These are phyloP conservation scores for Grosmannia clavigera DNA, from an alignment of 2,329 filamentous ascomycete genomes.

Conservation along the genomic window DNA sequence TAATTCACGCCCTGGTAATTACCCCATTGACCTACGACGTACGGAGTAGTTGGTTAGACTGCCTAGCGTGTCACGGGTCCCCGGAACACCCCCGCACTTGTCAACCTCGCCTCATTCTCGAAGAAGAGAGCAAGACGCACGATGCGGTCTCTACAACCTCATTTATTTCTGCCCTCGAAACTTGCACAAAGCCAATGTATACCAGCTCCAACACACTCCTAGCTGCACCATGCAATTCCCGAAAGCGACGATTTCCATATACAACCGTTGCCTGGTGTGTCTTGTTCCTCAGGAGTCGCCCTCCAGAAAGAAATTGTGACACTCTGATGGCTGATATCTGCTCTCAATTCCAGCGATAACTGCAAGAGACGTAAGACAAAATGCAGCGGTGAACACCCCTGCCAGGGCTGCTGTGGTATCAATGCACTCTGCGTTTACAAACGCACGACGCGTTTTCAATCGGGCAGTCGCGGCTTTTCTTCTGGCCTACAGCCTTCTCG, in stretches of 20 bases:
- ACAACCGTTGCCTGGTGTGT: background rate
- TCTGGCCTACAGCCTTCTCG: background rate
- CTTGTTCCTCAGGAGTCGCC: background rate
- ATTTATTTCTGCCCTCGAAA: background rate
- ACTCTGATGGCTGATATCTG: no score
- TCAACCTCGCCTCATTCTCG: background rate
- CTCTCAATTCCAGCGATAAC: background rate
- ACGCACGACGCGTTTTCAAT: background rate
- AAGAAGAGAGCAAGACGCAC: background rate
- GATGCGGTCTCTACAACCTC: background rate
- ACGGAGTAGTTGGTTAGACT: background rate
- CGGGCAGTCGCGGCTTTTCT: background rate
- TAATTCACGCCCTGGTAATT: background rate
- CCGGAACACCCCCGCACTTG: background rate
- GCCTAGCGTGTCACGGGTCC: background rate
- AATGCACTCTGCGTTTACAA: background rate
- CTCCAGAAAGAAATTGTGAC: background rate
- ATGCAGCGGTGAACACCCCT: background rate
- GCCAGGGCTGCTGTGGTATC: background rate
- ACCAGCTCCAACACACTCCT: background rate
- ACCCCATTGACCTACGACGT: no score
- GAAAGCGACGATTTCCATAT: background rate
- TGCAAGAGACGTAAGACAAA: conserved; percentile 1
- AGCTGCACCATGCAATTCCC: background rate
- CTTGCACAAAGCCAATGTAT: background rate